Conservation (phyloP, 176 grass and related monocot genomes). For the barley (Hordeum vulgare) region DNA sequence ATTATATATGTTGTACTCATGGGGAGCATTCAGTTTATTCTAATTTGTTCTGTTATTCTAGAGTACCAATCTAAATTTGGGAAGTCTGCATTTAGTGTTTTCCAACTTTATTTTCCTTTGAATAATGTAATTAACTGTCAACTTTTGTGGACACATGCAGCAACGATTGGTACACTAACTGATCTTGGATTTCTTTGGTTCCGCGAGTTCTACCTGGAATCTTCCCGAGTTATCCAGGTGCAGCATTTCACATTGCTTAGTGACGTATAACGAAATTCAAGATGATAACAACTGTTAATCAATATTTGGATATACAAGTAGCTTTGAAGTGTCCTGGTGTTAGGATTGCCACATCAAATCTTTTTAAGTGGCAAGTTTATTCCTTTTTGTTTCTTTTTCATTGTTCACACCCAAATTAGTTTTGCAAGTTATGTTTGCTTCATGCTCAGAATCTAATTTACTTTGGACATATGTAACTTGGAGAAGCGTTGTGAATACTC, state of each 20-base stretch:
- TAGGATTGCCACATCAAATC: neutral
- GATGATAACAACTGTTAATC: neutral
- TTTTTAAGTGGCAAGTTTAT: neutral
- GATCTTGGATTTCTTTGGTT: conserved; percentile 99
- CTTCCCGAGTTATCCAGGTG: conserved; percentile 98
- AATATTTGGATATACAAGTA: neutral
- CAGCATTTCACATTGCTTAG: neutral
- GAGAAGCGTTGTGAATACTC: neutral
- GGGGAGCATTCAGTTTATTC: neutral
- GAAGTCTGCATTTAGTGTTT: neutral
- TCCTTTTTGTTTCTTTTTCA: neutral
- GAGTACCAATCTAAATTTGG: neutral
- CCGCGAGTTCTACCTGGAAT: conserved; percentile 98
- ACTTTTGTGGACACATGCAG: conserved; percentile 54
- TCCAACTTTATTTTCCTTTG: neutral
- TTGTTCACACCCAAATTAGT: neutral
- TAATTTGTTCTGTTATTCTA: neutral
- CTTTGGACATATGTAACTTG: neutral
- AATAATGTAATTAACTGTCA: conserved; percentile 14
- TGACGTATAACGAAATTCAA: conserved; percentile 20
- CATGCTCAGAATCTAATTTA: neutral
- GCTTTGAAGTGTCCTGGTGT: neutral
- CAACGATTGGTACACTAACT: conserved; percentile 84
- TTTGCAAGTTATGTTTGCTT: neutral
- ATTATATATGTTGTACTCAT: neutral